Base-by-base conservation (phyloP, 169 alveolate species). In the Theileria annulata region DNA sequence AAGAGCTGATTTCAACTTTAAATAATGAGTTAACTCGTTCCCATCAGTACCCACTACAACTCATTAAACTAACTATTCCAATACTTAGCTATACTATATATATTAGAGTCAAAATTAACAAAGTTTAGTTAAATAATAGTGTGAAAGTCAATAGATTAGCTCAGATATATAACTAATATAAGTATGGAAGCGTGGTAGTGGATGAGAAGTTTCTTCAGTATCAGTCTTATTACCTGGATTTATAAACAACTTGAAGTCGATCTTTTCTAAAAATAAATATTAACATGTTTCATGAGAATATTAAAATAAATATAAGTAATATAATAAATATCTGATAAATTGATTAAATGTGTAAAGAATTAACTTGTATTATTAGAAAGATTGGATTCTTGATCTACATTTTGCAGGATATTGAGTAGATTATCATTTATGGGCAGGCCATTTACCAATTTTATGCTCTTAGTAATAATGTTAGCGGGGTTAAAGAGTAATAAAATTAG, bases 1-100 rank as follows among this genome's bases (percentile, higher is more conserved):
- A n/a, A 82, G 47, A 21, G 75, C 27, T 21, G 86, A 49, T 49
- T 42, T 27, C 5, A 77, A 19, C 51, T 25, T 82, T 21, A 79
- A 68, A 54, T 79, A 71, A 67, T 75, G 77, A 1, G 81, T 51
- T 56, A 68, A 37, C 9, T 35, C 25, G 10, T 49, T n/a, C 9
- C 28, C 13, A 5, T 48, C 56, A 28, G 21, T 58, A 35, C 71
- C 77, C 59, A 23, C 89, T 80, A 75, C 13, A 17, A 42, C 6
- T 42, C 51, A 42, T 42, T 42, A 42, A 42, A 42, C 51, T 3
- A 42, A 42, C 51, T 42, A 42, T 42, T 42, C 51, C 51, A 42
- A 12, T 42, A 42, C 6, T 3, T 42, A 42, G 6, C 51, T 42
- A 42, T 42, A 42, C 17, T 42, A 42, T 42, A 42, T 42, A 42